These are phyloP conservation scores for Leishmania gerbilli DNA, from an alignment of 208 protist genomes.

Conservation along the genomic window DNA sequence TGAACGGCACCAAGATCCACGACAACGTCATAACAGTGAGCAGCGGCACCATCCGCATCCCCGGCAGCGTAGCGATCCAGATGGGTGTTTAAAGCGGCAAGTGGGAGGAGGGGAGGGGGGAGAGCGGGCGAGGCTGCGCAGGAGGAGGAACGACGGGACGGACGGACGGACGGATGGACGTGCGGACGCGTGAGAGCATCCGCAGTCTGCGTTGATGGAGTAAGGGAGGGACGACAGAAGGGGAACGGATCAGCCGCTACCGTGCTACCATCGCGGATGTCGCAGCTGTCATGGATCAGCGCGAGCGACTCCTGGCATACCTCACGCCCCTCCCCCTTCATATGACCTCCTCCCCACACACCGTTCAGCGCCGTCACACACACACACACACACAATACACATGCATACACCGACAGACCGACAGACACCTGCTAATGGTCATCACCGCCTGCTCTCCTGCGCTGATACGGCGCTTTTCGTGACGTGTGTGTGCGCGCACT, in stretches of 20 bases:
- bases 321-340: background rate
- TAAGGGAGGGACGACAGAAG: background rate
- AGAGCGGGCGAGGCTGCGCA: background rate
- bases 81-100: conserved; percentile 49
- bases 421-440: background rate
- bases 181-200: background rate
- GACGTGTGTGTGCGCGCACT: background rate
- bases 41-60: conserved; percentile 81
- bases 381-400: too few relatives aligned
- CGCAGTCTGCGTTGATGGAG: background rate
- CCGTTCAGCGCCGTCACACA: background rate
- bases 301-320: background rate
- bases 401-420: background rate
- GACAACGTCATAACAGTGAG: conserved; percentile 81
- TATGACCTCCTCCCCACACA: too few relatives aligned
- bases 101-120: background rate
- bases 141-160: background rate
- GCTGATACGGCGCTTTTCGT: background rate
- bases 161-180: background rate
- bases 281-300: background rate
- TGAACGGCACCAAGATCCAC: conserved; percentile 74
- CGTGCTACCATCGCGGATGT: background rate
- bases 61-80: conserved; percentile 51
- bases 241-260: background rate
- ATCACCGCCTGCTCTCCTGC: background rate